Conservation (phyloP, 306 rosid species). For the Acacia melanoxylon region DNA sequence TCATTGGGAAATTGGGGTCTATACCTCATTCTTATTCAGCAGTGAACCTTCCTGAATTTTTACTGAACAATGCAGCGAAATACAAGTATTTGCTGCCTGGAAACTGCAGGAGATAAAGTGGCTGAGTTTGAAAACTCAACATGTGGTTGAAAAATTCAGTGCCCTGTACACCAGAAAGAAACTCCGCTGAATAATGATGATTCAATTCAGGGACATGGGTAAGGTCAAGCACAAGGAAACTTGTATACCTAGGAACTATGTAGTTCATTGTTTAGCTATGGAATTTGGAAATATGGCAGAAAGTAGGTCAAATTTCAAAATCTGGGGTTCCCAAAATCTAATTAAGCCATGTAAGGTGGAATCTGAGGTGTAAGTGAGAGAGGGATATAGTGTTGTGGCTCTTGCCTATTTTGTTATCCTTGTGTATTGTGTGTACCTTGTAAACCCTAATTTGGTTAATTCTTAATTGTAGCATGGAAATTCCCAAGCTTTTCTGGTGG, state of each 20-base stretch:
- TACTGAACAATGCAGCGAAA: conserved; percentile 68
- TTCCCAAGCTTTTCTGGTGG: conserved; percentile 48
- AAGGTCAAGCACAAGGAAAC: conserved; percentile 25
- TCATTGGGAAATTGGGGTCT: conserved; percentile 87
- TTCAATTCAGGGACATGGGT: conserved; percentile 1
- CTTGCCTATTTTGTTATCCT: conserved; percentile 17
- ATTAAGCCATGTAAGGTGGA: conserved; percentile 13
- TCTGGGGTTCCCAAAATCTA: neutral
- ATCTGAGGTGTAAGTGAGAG: conserved; percentile 27
- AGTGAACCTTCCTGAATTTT: conserved; percentile 79
- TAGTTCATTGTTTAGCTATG: conserved; percentile 35
- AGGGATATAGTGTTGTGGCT: neutral
- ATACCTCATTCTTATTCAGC: conserved; percentile 89
- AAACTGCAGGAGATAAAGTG: conserved; percentile 84
- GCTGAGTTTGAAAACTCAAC: conserved; percentile 43
- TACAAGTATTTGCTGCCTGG: conserved; percentile 77
- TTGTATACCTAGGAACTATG: conserved; percentile 29
- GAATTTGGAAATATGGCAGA: conserved; percentile 6
- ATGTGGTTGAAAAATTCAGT: conserved; percentile 9
- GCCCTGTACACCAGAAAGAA: conserved; percentile 27
- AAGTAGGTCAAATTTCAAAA: conserved; percentile 11
- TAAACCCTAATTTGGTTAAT: conserved; percentile 21
- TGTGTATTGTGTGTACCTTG: neutral
- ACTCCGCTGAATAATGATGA: conserved; percentile 19
- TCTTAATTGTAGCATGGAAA: conserved; percentile 26